Conservation (phyloP, 1,139 yeast species). For the Geotrichum cucujoidarum region DNA sequence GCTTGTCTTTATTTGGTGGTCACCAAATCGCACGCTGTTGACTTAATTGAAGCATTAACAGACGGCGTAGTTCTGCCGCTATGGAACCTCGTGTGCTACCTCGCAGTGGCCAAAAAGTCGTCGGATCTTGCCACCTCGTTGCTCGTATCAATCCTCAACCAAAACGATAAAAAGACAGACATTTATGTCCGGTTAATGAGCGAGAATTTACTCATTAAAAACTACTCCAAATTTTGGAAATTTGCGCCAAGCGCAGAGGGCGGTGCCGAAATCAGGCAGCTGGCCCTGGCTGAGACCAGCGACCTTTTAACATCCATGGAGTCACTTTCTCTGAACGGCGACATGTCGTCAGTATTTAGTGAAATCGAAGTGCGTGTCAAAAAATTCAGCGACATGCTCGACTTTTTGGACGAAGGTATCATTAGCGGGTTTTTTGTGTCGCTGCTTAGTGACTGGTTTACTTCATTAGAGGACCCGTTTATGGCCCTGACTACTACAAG, state of each 20-base stretch:
- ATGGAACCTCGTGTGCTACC: conserved; percentile 60
- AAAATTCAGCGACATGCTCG: conserved; percentile 46
- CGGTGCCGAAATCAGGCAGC: conserved; percentile 11
- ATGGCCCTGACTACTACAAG: conserved; percentile 56
- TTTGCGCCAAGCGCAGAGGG: conserved; percentile 10
- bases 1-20: conserved; percentile 62
- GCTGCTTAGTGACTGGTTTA: conserved; percentile 50
- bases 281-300: background rate
- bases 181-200: conserved; percentile 8
- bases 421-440: conserved; percentile 48
- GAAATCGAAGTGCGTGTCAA: conserved; percentile 51
- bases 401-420: conserved; percentile 45
- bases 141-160: conserved; percentile 9
- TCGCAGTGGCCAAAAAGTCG: conserved; percentile 35
- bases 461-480: conserved; percentile 46
- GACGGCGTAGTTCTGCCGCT: conserved; percentile 40
- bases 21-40: conserved; percentile 42
- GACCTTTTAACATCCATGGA: conserved; percentile 12
- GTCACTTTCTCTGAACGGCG: background rate
- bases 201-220: conserved; percentile 6
- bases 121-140: conserved; percentile 19
- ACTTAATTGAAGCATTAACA: conserved; percentile 32
- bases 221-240: conserved; percentile 13
- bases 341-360: conserved; percentile 32
- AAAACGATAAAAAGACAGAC: conserved; percentile 4